Evolutionary conservation across 106 monocot species (phyloP).

Genomic region (Allium cepa): DNA sequence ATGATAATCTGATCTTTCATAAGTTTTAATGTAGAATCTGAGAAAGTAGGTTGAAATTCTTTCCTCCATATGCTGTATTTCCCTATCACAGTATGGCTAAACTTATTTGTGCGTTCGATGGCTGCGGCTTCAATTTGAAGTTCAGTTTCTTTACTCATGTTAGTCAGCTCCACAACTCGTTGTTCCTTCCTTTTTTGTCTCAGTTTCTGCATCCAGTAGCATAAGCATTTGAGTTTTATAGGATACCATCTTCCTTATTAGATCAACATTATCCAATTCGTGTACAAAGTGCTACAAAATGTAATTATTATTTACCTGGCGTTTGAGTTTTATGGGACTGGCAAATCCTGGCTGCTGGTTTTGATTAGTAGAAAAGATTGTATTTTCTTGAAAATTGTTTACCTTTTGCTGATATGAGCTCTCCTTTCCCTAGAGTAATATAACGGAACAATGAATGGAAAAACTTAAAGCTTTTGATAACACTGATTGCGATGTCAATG

Average conservation of each 20-base stretch:
- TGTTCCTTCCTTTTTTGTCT: constrained; percentile 37
- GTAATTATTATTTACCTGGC: constrained; percentile 28
- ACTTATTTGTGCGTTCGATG: constrained; percentile 37
- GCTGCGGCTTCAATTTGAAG: constrained; percentile 30
- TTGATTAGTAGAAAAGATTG: constrained; percentile 10
- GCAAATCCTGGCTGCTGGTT: constrained; percentile 1
- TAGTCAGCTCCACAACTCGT: constrained; percentile 32
- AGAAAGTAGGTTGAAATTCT: constrained; percentile 34
- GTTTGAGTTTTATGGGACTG: constrained; percentile 39
- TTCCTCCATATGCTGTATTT: constrained; percentile 61
- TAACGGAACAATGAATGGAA: neutral
- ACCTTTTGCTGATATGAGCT: constrained; percentile 1
- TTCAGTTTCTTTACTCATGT: constrained; percentile 49
- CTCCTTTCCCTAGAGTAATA: constrained; percentile 8
- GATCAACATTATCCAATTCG: neutral
- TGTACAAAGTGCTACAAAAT: neutral
- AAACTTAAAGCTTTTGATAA: too few species aligned
- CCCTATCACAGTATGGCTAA: constrained; percentile 22
- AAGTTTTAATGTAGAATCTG: constrained; percentile 50
- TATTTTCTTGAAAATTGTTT: constrained; percentile 20
- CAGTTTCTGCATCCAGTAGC: constrained; percentile 31
- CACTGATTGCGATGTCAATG: too few species aligned
- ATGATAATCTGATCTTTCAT: constrained; percentile 76
- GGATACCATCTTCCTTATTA: neutral
- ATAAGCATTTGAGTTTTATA: neutral